Evolutionary conservation across 2,329 filamentous ascomycete species (phyloP).

Genomic region (Pseudocercospora eumusae): DNA sequence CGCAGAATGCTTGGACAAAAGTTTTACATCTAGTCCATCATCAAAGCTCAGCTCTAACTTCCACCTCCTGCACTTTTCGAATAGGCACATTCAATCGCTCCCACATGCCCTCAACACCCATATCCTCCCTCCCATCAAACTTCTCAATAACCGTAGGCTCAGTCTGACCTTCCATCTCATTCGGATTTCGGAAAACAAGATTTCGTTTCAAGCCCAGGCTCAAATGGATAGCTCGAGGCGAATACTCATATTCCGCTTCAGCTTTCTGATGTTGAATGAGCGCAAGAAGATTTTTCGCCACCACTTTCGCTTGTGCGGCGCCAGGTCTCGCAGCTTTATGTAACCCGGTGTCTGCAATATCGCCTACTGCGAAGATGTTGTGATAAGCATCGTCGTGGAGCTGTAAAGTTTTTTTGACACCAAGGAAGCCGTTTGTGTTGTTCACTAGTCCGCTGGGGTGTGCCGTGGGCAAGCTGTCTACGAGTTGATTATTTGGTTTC

Average conservation of each 20-base stretch:
- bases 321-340: conserved; percentile 59
- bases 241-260: conserved; percentile 9
- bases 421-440: conserved; percentile 32
- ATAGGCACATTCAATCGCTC: conserved; percentile 17
- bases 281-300: conserved; percentile 57
- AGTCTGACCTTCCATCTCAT: conserved; percentile 23
- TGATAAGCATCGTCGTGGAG: conserved; percentile 51
- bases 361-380: conserved; percentile 64
- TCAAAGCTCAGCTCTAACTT: conserved; percentile 17
- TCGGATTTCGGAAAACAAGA: conserved; percentile 25
- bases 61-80: neutral
- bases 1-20: no score
- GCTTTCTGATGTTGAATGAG: conserved; percentile 39
- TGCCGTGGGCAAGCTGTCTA: conserved; percentile 53
- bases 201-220: conserved; percentile 26
- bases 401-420: conserved; percentile 60
- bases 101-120: conserved; percentile 25
- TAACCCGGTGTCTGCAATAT: conserved; percentile 58
- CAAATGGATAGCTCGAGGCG: conserved; percentile 25
- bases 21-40: no score
- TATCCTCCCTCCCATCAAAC: conserved; percentile 25
- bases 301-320: conserved; percentile 55
- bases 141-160: conserved; percentile 22
- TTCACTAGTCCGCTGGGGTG: conserved; percentile 41
- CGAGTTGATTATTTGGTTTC: conserved; percentile 55